Conservation (phyloP, 176 grass and related monocot species). For the Musa itinerans region DNA sequence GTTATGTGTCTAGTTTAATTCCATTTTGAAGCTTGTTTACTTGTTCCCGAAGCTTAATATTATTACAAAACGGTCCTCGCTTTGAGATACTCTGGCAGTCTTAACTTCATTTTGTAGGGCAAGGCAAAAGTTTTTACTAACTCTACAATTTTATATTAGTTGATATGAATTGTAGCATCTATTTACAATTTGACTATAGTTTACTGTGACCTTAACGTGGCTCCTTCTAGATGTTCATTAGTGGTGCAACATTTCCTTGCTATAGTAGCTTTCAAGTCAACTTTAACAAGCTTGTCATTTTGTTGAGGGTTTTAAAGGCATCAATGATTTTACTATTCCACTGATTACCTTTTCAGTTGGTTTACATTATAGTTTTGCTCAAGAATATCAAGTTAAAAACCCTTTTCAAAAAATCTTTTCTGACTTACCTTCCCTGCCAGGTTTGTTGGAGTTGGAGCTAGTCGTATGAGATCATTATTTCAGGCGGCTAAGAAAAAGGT, state of each 20-base stretch:
- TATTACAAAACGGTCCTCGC: too few species aligned
- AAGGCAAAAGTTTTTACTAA: too few species aligned
- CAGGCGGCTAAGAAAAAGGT: conserved; percentile 99
- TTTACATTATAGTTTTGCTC: neutral
- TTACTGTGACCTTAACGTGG: neutral
- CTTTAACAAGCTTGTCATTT: neutral
- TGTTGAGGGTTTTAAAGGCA: neutral
- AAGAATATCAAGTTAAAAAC: neutral
- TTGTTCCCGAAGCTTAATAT: too few species aligned
- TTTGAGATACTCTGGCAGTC: too few species aligned
- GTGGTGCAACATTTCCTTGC: neutral
- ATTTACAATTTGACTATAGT: neutral
- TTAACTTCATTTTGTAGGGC: too few species aligned
- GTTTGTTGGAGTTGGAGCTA: conserved; percentile 99
- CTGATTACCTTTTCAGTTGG: neutral
- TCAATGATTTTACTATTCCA: neutral
- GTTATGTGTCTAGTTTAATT: too few species aligned
- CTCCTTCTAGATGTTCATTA: neutral
- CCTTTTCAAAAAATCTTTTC: conserved; percentile 1
- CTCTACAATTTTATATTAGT: too few species aligned
- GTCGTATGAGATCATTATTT: conserved; percentile 90
- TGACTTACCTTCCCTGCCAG: conserved; percentile 32
- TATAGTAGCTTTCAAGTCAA: neutral
- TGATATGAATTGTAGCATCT: neutral
- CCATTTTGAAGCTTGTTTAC: too few species aligned